Evolutionary conservation across 2,329 filamentous ascomycete genomes (phyloP).

Genomic region (Talaromyces marneffei): DNA sequence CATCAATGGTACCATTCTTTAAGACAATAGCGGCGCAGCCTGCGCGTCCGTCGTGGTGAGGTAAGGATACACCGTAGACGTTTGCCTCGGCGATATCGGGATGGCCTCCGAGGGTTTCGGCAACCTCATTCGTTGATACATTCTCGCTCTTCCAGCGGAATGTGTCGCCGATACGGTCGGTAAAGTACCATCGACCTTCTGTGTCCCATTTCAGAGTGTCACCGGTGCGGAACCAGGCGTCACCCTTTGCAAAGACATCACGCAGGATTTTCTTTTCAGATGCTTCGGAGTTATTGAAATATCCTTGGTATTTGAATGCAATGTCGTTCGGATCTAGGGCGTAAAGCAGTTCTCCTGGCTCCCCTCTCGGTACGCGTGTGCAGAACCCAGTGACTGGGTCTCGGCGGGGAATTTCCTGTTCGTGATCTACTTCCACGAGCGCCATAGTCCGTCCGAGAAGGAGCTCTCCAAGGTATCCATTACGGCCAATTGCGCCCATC

Average conservation of each 20-base stretch:
- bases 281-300: conserved; percentile 67
- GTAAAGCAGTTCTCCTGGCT: conserved; percentile 71
- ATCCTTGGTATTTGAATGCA: conserved; percentile 67
- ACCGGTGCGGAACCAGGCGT: conserved; percentile 79
- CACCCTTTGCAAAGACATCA: conserved; percentile 66
- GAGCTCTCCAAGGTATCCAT: conserved; percentile 56
- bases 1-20: conserved; percentile 35
- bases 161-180: conserved; percentile 57
- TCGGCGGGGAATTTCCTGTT: conserved; percentile 62
- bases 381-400: conserved; percentile 66
- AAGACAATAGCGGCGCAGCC: conserved; percentile 71
- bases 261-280: conserved; percentile 68
- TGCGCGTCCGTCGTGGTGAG: conserved; percentile 74
- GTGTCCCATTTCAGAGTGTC: conserved; percentile 67
- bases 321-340: conserved; percentile 62
- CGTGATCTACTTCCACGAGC: conserved; percentile 65
- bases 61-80: conserved; percentile 75
- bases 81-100: conserved; percentile 68
- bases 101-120: conserved; percentile 65
- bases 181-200: conserved; percentile 71
- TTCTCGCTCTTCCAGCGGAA: conserved; percentile 67
- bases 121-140: conserved; percentile 74
- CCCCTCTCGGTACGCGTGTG: conserved; percentile 50
- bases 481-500: conserved; percentile 71
- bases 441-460: conserved; percentile 49